A percentile compares a stretch with the other conserved stretches of the same genome.
Evolutionary conservation across 2,329 filamentous ascomycete genomes (phyloP).

Genomic region (Mariannaea elegans): DNA sequence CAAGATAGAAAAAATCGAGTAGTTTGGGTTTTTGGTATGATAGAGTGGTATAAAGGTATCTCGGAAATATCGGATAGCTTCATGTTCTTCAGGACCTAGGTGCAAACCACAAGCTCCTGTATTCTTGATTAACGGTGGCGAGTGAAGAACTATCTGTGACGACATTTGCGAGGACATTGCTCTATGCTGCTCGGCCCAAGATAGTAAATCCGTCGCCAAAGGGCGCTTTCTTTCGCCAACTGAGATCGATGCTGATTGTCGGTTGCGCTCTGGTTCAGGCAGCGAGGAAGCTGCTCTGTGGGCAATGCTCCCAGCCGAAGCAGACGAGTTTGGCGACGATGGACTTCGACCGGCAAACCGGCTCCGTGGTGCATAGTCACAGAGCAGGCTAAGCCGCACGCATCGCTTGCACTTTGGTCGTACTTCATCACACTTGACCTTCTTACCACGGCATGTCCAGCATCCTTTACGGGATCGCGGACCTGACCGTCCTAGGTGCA

Average conservation of each 20-base stretch:
- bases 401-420: constrained; percentile 40
- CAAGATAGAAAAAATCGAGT: constrained; percentile 46
- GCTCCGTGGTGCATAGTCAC: constrained; percentile 40
- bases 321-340: background rate
- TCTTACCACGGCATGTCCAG: constrained; percentile 43
- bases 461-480: constrained; percentile 35
- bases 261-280: background rate
- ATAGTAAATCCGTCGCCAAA: background rate
- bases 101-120: constrained; percentile 24
- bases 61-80: constrained; percentile 48
- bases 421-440: constrained; percentile 45
- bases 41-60: constrained; percentile 46
- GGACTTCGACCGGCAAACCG: constrained; percentile 6
- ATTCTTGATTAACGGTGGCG: background rate
- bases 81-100: constrained; percentile 44
- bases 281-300: background rate
- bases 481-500: constrained; percentile 9
- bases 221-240: background rate
- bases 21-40: constrained; percentile 49
- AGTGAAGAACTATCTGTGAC: background rate
- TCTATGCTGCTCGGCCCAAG: background rate
- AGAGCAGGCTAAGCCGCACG: constrained; percentile 36
- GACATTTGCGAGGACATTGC: background rate
- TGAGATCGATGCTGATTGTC: background rate
- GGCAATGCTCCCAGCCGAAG: background rate